Evolutionary conservation across 345 rosid genomes (phyloP), one percentile per base, ranked within the genome.

Genomic region (Balakata baccata): DNA sequence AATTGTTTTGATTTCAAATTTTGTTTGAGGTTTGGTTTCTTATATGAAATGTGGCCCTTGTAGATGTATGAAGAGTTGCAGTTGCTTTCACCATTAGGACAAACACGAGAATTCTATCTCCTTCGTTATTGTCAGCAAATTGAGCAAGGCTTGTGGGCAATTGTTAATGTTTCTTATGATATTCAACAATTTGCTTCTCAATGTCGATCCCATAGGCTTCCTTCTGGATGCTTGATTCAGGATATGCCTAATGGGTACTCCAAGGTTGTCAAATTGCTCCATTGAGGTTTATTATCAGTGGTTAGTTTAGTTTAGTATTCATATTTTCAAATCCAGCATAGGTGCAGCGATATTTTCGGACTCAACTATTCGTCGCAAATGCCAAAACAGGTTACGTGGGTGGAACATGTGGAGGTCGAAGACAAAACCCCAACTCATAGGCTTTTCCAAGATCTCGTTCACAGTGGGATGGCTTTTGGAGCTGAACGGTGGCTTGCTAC

Each of bases 211-310:
- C 85, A 80, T 69, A 85, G 87, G 81, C 92, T 85, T 75, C 99
- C 98, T 63, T 95, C 99, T 39, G 99, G 99, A 56, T 91, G 98
- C 85, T 88, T 95, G 86, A 92, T 95, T 80, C 97, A 95, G 77
- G 96, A 92, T 85, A 87, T 92, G 89, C 96, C 99, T 25, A 91
- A 89, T 72, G 99, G 99, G 16, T 95, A 89, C 80, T 92, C 93
- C 62, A 91, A 92, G 97, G 99, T 94, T 61, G 64, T 73, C n/a
- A n/a, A n/a, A n/a, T n/a, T n/a, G n/a, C n/a, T n/a, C 58, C 13
- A 45, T 60, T 74, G 38, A 56, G 45, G 23, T 64, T 16, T 51
- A 39, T 53, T 58, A 23, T 58, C 13, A 70, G 74, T 70, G 71
- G 56, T 74, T 7, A 2, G 68, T 74, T 59, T 39, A 23, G 7